Conservation (phyloP, 352 stramenopile species). For the Stephanocyclus meneghinianus region DNA sequence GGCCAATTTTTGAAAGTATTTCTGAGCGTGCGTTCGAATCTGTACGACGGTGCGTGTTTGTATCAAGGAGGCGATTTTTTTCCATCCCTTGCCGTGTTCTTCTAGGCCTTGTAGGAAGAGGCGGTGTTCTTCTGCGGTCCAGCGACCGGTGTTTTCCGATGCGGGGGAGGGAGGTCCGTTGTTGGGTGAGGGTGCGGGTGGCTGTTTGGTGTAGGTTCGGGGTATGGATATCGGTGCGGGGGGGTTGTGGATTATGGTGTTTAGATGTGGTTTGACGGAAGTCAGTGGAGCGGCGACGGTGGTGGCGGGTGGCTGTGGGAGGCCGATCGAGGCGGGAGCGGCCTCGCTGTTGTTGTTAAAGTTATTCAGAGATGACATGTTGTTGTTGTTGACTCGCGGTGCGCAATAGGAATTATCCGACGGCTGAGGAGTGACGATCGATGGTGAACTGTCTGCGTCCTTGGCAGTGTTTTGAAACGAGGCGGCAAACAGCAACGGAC, state of each 20-base stretch:
- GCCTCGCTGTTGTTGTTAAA: neutral
- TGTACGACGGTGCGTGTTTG: slow-evolving; percentile 96
- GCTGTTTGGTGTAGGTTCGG: neutral
- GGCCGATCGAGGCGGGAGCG: neutral
- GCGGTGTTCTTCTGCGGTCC: slow-evolving; percentile 82
- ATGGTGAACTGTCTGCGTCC: too few species aligned
- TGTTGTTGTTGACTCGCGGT: neutral
- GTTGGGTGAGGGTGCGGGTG: slow-evolving; percentile 2
- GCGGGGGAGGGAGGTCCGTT: neutral
- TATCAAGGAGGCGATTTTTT: slow-evolving; percentile 92
- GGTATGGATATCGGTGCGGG: neutral
- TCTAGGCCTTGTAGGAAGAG: slow-evolving; percentile 89
- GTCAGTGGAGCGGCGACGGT: neutral
- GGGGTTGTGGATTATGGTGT: neutral
- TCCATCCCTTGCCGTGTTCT: slow-evolving; percentile 95
- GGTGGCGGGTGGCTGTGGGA: neutral
- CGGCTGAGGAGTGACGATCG: too few species aligned
- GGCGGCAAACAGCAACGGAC: neutral
- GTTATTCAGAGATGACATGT: neutral
- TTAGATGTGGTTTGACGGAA: neutral
- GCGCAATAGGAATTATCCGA: neutral
- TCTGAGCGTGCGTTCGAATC: slow-evolving; percentile 96
- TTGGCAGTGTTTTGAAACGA: neutral
- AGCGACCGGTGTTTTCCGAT: slow-evolving; percentile 77
- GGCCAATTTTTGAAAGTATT: slow-evolving; percentile 90